Evolutionary conservation across 495 filamentous ascomycete species (phyloP).

Genomic region (Penicillium coprophilum): DNA sequence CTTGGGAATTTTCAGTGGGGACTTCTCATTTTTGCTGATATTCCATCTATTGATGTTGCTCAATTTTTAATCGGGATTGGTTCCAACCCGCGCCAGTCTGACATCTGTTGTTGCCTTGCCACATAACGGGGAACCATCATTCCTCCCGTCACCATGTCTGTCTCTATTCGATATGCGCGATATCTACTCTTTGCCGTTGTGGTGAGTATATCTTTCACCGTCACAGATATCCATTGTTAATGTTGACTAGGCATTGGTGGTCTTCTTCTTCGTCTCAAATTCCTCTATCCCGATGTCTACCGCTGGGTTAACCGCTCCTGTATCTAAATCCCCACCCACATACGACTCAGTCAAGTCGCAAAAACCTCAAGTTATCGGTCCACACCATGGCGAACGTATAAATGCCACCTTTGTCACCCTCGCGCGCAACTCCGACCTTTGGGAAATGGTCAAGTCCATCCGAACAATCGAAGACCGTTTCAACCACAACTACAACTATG

Average conservation of each 20-base stretch:
- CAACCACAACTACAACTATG: conserved; percentile 93
- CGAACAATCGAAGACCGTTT: conserved; percentile 95
- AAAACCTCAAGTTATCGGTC: conserved; percentile 43
- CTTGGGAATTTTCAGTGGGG: neutral
- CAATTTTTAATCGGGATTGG: conserved; percentile 10
- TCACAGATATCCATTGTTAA: neutral
- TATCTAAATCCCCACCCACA: conserved; percentile 20
- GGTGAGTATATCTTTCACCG: conserved; percentile 51
- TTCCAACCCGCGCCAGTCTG: neutral
- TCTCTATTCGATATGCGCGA: conserved; percentile 71
- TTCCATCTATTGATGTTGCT: conserved; percentile 9
- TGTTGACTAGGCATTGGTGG: conserved; percentile 58
- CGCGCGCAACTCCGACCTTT: conserved; percentile 87
- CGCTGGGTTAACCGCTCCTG: conserved; percentile 23
- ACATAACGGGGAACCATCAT: conserved; percentile 8
- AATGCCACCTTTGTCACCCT: conserved; percentile 98
- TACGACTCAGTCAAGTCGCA: conserved; percentile 34
- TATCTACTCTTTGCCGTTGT: conserved; percentile 87
- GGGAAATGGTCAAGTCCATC: conserved; percentile 95
- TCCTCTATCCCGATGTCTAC: conserved; percentile 56
- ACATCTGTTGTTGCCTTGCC: conserved; percentile 11
- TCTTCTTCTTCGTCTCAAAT: conserved; percentile 79
- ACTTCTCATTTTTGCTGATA: neutral
- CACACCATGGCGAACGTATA: conserved; percentile 63
- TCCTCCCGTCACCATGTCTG: conserved; percentile 55